Evolutionary conservation across 225 moss, liverwort and hornwort genomes (phyloP).

Genomic region (Climacium dendroides): DNA sequence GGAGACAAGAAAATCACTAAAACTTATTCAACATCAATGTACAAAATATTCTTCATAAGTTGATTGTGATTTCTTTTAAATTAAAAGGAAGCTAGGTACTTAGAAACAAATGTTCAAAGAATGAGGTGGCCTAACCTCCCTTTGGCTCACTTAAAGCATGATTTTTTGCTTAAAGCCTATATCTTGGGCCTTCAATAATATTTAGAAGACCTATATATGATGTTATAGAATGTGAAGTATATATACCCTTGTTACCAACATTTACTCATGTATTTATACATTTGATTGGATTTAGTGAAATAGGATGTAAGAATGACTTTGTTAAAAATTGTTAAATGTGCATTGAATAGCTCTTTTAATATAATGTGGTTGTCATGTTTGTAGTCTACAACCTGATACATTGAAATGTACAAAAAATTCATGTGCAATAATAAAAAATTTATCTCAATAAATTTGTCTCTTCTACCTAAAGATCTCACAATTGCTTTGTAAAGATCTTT

Average conservation of each 20-base stretch:
- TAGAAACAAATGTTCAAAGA: not conserved
- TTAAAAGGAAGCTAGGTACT: accelerated
- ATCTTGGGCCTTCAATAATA: not conserved
- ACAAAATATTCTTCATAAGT: no score
- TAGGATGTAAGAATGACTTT: accelerated
- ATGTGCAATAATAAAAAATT: not conserved
- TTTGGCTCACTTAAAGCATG: not conserved
- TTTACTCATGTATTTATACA: not conserved
- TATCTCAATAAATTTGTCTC: not conserved
- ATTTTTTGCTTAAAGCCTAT: not conserved
- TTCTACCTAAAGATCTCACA: not conserved
- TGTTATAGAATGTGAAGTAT: not conserved
- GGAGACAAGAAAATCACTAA: no score
- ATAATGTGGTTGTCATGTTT: not conserved
- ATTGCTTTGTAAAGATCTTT: not conserved
- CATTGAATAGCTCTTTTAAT: not conserved
- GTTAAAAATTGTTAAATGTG: not conserved
- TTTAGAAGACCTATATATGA: not conserved
- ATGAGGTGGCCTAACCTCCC: not conserved
- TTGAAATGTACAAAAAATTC: not conserved
- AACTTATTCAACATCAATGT: no score
- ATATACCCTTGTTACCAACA: not conserved
- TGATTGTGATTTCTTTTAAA: no score
- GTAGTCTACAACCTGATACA: not conserved
- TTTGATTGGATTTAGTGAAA: not conserved